These are phyloP conservation scores for Debaryomyces robertsiae DNA, from an alignment of 1,139 yeast genomes.

Conservation along the genomic window DNA sequence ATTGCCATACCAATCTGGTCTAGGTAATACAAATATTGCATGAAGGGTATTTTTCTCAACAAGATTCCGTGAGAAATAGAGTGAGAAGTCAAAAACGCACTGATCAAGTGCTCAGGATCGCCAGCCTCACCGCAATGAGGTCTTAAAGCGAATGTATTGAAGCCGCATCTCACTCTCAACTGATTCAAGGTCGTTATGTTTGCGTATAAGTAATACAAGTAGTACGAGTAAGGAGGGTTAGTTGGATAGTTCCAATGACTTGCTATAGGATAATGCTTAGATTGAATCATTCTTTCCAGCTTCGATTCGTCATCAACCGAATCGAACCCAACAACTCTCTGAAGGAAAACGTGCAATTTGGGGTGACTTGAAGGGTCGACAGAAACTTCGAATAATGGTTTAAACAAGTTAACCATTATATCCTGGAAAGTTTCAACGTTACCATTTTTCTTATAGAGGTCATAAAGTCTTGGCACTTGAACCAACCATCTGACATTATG, in stretches of 20 bases:
- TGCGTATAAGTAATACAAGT: constrained; percentile 83
- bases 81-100: constrained; percentile 87
- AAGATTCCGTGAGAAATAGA: constrained; percentile 95
- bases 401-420: constrained; percentile 73
- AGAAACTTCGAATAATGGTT: constrained; percentile 92
- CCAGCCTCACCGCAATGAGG: constrained; percentile 99
- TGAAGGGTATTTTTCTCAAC: constrained; percentile 88
- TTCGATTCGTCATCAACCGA: constrained; percentile 98
- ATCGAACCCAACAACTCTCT: constrained; percentile 95
- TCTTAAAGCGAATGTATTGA: constrained; percentile 86
- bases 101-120: constrained; percentile 93
- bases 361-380: constrained; percentile 85
- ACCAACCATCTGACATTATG: constrained; percentile 97
- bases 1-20: constrained; percentile 98
- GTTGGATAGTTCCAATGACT: constrained; percentile 71
- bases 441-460: constrained; percentile 78
- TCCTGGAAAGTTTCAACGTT: constrained; percentile 74
- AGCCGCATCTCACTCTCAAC: constrained; percentile 72
- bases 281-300: constrained; percentile 74
- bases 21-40: constrained; percentile 88
- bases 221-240: constrained; percentile 98
- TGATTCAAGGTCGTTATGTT: constrained; percentile 84
- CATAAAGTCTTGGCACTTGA: constrained; percentile 93
- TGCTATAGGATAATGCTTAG: constrained; percentile 79
- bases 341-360: constrained; percentile 81